phyloP scores from a whole-genome alignment of 2,329 filamentous ascomycete genomes.

The Pseudogymnoascus sp. region DNA sequence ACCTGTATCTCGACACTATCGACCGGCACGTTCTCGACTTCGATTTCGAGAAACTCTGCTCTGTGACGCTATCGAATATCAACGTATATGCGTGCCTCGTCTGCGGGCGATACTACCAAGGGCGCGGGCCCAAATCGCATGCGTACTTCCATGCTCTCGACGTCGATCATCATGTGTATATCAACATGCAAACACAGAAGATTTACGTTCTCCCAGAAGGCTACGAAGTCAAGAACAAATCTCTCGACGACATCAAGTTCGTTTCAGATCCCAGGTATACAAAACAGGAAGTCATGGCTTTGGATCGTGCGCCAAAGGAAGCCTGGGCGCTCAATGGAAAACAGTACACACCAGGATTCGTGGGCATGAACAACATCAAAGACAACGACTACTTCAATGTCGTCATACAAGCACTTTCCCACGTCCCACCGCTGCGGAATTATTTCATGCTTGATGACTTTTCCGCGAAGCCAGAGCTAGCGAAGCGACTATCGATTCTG shows the following conservation, averaged over 20 bases:
- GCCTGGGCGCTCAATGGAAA: constrained; percentile 74
- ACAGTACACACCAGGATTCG: constrained; percentile 86
- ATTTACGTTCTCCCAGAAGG: constrained; percentile 91
- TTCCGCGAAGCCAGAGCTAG: constrained; percentile 65
- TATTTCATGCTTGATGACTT: constrained; percentile 86
- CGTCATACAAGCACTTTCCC: constrained; percentile 81
- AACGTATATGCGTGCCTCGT: constrained; percentile 97
- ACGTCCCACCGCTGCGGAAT: constrained; percentile 83
- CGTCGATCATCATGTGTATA: constrained; percentile 91
- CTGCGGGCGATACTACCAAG: constrained; percentile 96
- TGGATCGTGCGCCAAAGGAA: constrained; percentile 59
- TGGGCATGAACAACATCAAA: constrained; percentile 99
- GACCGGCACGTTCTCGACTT: constrained; percentile 89
- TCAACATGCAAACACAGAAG: constrained; percentile 91
- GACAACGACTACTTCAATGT: constrained; percentile 99
- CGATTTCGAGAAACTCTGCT: constrained; percentile 98
- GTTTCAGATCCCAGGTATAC: constrained; percentile 87
- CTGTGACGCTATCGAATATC: constrained; percentile 90
- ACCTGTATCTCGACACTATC: constrained; percentile 96
- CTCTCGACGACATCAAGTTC: constrained; percentile 95
- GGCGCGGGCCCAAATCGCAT: constrained; percentile 84
- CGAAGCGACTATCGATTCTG: constrained; percentile 78
- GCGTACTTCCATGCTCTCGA: constrained; percentile 97
- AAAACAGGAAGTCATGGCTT: constrained; percentile 66
- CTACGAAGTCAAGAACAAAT: constrained; percentile 92